Conservation (phyloP, 1,284 basidiomycete species). For the Ganoderma lucidum region DNA sequence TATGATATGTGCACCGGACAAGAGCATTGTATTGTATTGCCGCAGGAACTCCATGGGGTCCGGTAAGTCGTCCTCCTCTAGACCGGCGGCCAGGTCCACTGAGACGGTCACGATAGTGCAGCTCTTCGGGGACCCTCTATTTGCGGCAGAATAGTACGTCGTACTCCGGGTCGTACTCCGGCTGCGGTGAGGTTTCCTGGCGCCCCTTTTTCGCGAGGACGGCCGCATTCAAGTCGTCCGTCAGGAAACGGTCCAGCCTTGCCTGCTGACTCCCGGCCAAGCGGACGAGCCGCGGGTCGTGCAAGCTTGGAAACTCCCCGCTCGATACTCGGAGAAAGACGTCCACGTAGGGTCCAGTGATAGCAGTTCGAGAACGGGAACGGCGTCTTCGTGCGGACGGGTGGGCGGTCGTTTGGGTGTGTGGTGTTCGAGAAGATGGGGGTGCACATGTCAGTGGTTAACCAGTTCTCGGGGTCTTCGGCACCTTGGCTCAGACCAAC, state of each 20-base stretch:
- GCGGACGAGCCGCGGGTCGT: too few species aligned
- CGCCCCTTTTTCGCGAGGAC: not conserved
- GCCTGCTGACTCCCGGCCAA: not conserved
- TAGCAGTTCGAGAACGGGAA: slow-evolving; percentile 24
- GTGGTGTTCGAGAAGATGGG: slow-evolving; percentile 19
- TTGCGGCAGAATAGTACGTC: not conserved
- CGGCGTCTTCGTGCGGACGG: slow-evolving; percentile 8
- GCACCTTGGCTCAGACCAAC: too few species aligned
- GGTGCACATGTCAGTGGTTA: slow-evolving; percentile 16
- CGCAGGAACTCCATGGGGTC: not conserved
- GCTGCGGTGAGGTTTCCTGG: too few species aligned
- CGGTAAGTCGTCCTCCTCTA: not conserved
- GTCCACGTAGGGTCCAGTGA: slow-evolving; percentile 16
- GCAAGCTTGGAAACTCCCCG: not conserved
- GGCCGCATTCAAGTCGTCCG: not conserved
- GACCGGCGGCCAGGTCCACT: not conserved
- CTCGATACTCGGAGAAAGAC: slow-evolving; percentile 4
- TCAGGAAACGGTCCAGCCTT: not conserved
- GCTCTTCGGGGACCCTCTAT: not conserved
- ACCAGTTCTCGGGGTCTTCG: too few species aligned
- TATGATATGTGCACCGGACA: not conserved
- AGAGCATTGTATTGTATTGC: not conserved
- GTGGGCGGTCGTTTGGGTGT: slow-evolving; percentile 4
- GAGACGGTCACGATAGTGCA: not conserved
- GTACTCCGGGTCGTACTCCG: not conserved